phyloP scores from a whole-genome alignment of 1,284 basidiomycete genomes.

The Megacollybia platyphylla region DNA sequence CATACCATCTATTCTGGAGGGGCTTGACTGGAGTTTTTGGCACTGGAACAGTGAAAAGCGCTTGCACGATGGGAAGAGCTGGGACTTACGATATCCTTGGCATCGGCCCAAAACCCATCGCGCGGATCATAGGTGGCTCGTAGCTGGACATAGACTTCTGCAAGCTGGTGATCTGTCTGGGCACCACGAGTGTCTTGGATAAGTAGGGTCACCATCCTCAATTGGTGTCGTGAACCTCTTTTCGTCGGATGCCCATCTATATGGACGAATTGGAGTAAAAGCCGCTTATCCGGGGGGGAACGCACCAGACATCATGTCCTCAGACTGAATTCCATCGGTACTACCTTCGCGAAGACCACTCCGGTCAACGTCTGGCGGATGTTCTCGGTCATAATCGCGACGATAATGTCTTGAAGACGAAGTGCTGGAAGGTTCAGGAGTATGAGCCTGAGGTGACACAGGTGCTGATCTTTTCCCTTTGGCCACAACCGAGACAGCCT shows the following conservation, averaged over 20 bases:
- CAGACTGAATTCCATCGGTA: background rate
- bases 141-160: conserved; percentile 51
- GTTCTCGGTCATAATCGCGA: background rate
- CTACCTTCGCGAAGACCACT: background rate
- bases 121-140: conserved; percentile 26
- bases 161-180: conserved; percentile 39
- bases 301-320: background rate
- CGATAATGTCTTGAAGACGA: background rate
- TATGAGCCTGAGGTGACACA: background rate
- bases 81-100: conserved; percentile 37
- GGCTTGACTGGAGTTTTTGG: conserved; percentile 42
- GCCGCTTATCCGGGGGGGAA: background rate
- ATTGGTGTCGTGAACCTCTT: background rate
- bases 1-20: conserved; percentile 58
- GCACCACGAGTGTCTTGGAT: conserved; percentile 49
- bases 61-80: background rate
- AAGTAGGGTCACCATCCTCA: conserved; percentile 46
- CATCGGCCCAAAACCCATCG: conserved; percentile 58
- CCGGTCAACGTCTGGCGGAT: background rate
- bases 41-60: conserved; percentile 16
- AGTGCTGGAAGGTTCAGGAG: background rate
- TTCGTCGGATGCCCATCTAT: background rate
- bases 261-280: background rate
- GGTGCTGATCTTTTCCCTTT: background rate
- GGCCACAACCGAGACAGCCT: background rate